phyloP scores from a whole-genome alignment of 2,329 filamentous ascomycete species.

The Colletotrichum caudatum region DNA sequence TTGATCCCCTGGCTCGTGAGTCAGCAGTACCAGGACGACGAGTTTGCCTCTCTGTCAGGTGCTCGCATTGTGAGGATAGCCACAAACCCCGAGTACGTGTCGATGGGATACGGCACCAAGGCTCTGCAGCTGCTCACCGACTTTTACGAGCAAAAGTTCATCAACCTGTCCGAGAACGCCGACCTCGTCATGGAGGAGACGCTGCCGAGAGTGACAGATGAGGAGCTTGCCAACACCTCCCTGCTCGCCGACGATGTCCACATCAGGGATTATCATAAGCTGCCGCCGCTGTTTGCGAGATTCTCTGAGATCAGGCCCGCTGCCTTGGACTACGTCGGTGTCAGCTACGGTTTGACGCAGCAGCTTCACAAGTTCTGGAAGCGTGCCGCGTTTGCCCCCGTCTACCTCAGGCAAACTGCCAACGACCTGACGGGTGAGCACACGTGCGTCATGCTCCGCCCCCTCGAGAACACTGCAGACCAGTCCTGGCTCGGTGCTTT shows the following conservation, averaged over 20 bases:
- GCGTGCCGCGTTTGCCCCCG: slow-evolving; percentile 83
- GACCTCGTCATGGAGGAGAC: slow-evolving; percentile 65
- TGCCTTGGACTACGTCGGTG: slow-evolving; percentile 89
- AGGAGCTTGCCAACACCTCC: slow-evolving; percentile 79
- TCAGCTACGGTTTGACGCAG: slow-evolving; percentile 91
- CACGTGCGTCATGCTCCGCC: slow-evolving; percentile 95
- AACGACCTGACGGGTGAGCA: slow-evolving; percentile 98
- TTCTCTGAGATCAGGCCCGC: slow-evolving; percentile 85
- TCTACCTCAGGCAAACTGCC: slow-evolving; percentile 93
- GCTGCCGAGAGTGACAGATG: slow-evolving; percentile 85
- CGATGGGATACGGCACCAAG: slow-evolving; percentile 93
- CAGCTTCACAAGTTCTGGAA: slow-evolving; percentile 98
- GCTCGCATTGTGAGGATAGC: slow-evolving; percentile 94
- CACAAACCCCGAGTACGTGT: slow-evolving; percentile 92
- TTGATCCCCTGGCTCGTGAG: slow-evolving; percentile 97
- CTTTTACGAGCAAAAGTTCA: slow-evolving; percentile 95
- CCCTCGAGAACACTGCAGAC: slow-evolving; percentile 77
- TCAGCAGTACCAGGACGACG: slow-evolving; percentile 97
- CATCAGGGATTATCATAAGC: slow-evolving; percentile 87
- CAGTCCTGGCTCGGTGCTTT: slow-evolving; percentile 90
- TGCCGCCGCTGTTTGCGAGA: slow-evolving; percentile 94
- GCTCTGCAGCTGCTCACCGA: slow-evolving; percentile 89
- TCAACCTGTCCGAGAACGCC: slow-evolving; percentile 81
- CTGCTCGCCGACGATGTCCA: slow-evolving; percentile 90
- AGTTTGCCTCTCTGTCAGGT: slow-evolving; percentile 93